Conservation (phyloP, 2,329 filamentous ascomycete species). For the Zymoseptoria tritici region DNA sequence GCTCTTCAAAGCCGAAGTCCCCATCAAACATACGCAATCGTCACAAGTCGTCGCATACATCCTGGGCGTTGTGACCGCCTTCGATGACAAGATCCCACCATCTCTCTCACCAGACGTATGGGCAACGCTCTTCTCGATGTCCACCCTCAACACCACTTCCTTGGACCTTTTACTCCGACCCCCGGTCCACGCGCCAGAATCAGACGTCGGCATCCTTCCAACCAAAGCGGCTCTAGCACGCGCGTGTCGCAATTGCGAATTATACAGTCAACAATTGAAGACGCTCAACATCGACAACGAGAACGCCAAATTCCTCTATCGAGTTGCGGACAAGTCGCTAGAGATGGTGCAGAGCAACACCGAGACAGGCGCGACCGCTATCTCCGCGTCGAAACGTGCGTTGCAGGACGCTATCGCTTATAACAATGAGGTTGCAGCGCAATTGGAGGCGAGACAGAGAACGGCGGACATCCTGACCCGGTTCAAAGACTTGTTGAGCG, state of each 20-base stretch:
- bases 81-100: neutral
- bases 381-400: neutral
- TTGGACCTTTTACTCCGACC: neutral
- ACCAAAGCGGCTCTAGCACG: no score
- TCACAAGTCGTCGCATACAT: neutral
- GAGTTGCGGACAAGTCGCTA: neutral
- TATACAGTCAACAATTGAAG: neutral
- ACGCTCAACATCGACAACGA: neutral
- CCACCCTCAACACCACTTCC: neutral
- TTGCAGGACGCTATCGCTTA: neutral
- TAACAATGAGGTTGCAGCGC: neutral
- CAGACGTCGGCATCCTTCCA: neutral
- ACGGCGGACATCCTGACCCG: neutral
- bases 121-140: neutral
- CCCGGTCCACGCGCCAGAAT: neutral
- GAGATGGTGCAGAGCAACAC: neutral
- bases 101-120: neutral
- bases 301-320: neutral
- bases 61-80: neutral
- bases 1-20: neutral
- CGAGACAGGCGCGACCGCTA: neutral
- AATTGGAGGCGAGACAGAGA: neutral
- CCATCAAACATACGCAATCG: neutral
- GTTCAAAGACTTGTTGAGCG: no score
- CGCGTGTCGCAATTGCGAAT: neutral